A percentile compares a stretch with the other conserved stretches of the same genome.
Conservation (phyloP, 2,329 filamentous ascomycete genomes). For the Colletotrichum eremochloae region DNA sequence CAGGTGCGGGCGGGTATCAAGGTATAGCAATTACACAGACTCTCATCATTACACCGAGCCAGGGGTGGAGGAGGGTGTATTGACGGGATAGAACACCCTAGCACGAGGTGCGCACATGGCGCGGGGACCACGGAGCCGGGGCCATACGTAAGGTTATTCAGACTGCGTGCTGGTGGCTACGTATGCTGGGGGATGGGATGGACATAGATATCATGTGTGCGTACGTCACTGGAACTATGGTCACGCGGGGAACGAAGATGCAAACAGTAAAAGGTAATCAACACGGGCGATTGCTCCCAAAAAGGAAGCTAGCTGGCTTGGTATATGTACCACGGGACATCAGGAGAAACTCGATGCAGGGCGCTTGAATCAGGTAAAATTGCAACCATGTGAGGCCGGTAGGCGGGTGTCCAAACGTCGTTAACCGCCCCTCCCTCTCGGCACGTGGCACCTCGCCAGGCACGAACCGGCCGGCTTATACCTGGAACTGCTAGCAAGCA, state of each 20-base stretch:
- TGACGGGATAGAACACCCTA: background rate
- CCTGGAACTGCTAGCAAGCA: background rate
- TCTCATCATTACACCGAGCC: conserved; percentile 8
- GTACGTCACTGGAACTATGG: too few relatives aligned
- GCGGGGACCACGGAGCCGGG: conserved; percentile 28
- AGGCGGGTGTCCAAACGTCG: too few relatives aligned
- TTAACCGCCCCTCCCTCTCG: background rate
- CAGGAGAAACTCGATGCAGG: background rate
- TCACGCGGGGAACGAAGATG: background rate
- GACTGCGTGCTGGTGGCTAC: background rate
- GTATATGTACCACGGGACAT: too few relatives aligned
- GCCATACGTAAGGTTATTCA: background rate
- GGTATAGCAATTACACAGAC: background rate
- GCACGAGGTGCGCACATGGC: background rate
- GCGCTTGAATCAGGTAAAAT: conserved; percentile 12
- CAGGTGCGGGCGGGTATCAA: conserved; percentile 1
- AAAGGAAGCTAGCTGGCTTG: background rate
- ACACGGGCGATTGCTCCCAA: background rate
- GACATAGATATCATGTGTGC: too few relatives aligned
- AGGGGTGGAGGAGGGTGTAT: background rate
- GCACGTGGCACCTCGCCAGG: background rate
- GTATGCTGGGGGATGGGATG: background rate
- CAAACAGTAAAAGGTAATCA: background rate
- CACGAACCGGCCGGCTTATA: background rate
- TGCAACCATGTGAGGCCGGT: background rate